Percentiles rank a stretch among this genome's conserved stretches.
Evolutionary conservation across 306 rosid genomes (phyloP).

Genomic region (Leucaena leucocephala): DNA sequence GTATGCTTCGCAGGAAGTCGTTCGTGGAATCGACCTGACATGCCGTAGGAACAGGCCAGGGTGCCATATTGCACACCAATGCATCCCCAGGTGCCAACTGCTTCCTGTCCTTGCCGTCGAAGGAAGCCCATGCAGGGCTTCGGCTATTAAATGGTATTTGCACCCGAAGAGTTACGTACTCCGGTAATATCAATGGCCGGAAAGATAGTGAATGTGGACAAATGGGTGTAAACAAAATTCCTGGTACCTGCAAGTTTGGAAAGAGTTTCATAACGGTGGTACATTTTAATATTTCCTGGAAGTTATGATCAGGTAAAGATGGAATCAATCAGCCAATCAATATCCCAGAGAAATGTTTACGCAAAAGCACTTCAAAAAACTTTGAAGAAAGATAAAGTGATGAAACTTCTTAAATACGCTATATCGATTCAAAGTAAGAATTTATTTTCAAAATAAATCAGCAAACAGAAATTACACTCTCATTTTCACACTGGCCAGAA

Average conservation of each 20-base stretch:
- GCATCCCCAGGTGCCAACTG: conserved; percentile 89
- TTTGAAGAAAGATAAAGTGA: neutral
- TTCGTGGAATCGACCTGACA: conserved; percentile 78
- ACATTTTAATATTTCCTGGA: neutral
- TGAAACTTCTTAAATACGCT: neutral
- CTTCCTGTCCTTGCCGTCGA: conserved; percentile 93
- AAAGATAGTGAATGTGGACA: conserved; percentile 95
- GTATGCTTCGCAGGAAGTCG: conserved; percentile 90
- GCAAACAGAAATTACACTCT: neutral
- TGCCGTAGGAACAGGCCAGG: conserved; percentile 98
- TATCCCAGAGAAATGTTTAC: no score
- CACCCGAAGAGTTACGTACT: conserved; percentile 81
- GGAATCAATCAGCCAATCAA: no score
- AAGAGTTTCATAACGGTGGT: conserved; percentile 8
- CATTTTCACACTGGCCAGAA: neutral
- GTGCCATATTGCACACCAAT: conserved; percentile 94
- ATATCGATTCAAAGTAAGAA: neutral
- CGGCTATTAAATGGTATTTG: conserved; percentile 95
- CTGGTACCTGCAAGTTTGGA: conserved; percentile 82
- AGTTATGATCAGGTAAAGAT: neutral
- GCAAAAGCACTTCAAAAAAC: neutral
- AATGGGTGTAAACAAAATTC: conserved; percentile 90
- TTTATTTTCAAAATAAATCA: neutral
- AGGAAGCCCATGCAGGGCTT: conserved; percentile 94
- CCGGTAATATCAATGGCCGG: conserved; percentile 88